Base-by-base conservation (phyloP, 306 rosid genomes). In the Citrullus mucosospermus region DNA sequence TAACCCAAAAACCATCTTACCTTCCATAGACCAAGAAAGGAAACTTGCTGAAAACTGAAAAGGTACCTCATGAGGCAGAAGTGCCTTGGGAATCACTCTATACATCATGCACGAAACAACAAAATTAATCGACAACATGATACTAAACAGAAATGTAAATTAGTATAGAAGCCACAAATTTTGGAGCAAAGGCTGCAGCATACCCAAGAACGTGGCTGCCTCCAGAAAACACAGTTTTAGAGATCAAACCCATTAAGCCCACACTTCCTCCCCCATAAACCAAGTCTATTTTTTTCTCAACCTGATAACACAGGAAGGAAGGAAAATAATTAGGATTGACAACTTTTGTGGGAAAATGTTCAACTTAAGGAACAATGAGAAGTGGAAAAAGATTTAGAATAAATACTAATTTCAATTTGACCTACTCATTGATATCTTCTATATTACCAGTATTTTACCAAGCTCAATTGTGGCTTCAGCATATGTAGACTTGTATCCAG, bases 131-230 rank as follows among this genome's bases (percentile, higher is more conserved):
- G 74, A 22, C 56, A 48, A 76, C 44, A 34, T 54, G 12, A 44
- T 18, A 43, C 66, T 60, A 54, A 72, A 72, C 55, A 28, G 59
- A 28, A 72, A 72, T 22, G 32, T 44, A 72, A 48, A 72, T 22
- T 72, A 14, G 16, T 72, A 14, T 6, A 8, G 8, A 72, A 46
- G 59, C 75, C 75, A 68, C 34, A 67, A 66, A 41, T 44, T 9
- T 70, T 70, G 56, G 53, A 70, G 57, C 75, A 69, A 69, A 41
- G 32, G 18, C 32, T 43, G 75, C 36, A 43, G 55, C 77, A 71
- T 86, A 90, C 93, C 93, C 93, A 79, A 90, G 90, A 84, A 90
- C 93, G 83, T 90, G 91, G 74, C 90, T 50, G 34, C 91, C 93
- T 80, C 90, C 91, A 63, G 84, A 77, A 32, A 80, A 80, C 22